phyloP scores from a whole-genome alignment of 352 stramenopile species.

The Phytophthora idaei region DNA sequence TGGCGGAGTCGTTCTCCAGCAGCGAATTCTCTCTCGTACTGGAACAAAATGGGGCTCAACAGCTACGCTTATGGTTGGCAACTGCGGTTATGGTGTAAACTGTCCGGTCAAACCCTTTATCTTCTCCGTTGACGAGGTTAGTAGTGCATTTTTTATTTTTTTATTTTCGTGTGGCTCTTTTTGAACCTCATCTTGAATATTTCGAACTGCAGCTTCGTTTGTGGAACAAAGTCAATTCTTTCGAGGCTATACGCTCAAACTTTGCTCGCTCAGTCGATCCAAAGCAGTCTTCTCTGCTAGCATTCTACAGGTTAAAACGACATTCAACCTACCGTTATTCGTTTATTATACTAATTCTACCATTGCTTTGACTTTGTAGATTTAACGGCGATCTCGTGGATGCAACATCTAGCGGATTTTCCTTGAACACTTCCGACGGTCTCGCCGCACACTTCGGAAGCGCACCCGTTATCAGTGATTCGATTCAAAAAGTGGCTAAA shows the following conservation, averaged over 20 bases:
- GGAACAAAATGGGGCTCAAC: conserved; percentile 14
- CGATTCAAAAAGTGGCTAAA: not conserved
- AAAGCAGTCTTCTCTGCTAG: conserved; percentile 8
- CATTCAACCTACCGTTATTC: not conserved
- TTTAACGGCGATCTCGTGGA: conserved; percentile 27
- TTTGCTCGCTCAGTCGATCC: conserved; percentile 12
- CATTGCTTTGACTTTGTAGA: conserved; percentile 3
- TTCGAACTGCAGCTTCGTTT: conserved; percentile 20
- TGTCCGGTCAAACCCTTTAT: conserved; percentile 47
- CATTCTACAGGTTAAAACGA: conserved; percentile 31
- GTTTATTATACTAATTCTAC: not conserved
- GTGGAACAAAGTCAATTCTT: conserved; percentile 12
- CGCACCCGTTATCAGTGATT: conserved; percentile 20
- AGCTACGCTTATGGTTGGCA: conserved; percentile 43
- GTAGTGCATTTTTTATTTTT: conserved; percentile 2
- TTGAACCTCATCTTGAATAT: not conserved
- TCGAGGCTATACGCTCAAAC: conserved; percentile 16
- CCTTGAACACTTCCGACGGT: conserved; percentile 1
- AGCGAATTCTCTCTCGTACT: conserved; percentile 11
- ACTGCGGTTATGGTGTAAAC: conserved; percentile 36
- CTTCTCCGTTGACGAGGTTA: conserved; percentile 60
- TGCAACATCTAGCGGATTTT: not conserved
- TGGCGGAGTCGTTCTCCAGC: conserved; percentile 12
- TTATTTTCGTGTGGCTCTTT: not conserved
- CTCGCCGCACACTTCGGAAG: conserved; percentile 2